phyloP scores from a whole-genome alignment of 805 yeast species.

The Candida koratica region DNA sequence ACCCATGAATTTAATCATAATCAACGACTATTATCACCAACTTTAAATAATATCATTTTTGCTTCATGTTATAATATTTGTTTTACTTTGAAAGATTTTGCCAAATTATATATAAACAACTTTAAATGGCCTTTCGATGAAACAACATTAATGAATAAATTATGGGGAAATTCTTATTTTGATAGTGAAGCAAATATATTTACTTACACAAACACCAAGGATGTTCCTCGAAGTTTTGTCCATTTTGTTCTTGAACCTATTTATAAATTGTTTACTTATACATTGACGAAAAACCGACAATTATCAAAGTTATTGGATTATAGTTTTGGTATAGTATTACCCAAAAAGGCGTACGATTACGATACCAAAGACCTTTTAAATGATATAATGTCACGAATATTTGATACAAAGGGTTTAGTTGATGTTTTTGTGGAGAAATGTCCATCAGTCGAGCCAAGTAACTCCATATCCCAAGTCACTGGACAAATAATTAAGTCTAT shows the following conservation, averaged over 20 bases:
- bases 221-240: conserved; percentile 47
- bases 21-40: conserved; percentile 5
- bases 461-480: conserved; percentile 4
- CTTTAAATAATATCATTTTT: conserved; percentile 59
- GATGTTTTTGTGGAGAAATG: conserved; percentile 40
- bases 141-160: conserved; percentile 23
- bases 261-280: conserved; percentile 65
- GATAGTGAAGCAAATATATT: conserved; percentile 44
- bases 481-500: conserved; percentile 48
- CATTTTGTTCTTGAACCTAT: conserved; percentile 72
- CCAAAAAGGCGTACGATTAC: conserved; percentile 36
- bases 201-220: conserved; percentile 10
- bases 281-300: conserved; percentile 48
- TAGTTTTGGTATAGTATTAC: conserved; percentile 45
- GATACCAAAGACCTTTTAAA: conserved; percentile 61
- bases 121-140: conserved; percentile 9
- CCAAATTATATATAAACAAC: conserved; percentile 40
- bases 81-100: conserved; percentile 67
- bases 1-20: conserved; percentile 27
- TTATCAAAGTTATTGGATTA: conserved; percentile 44
- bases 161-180: conserved; percentile 79
- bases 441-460: too few species aligned
- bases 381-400: conserved; percentile 50
- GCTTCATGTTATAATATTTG: conserved; percentile 64
- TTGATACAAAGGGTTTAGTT: conserved; percentile 45